These are phyloP conservation scores for Aspergillus sp. DNA, from an alignment of 2,329 filamentous ascomycete genomes.

Conservation along the genomic window DNA sequence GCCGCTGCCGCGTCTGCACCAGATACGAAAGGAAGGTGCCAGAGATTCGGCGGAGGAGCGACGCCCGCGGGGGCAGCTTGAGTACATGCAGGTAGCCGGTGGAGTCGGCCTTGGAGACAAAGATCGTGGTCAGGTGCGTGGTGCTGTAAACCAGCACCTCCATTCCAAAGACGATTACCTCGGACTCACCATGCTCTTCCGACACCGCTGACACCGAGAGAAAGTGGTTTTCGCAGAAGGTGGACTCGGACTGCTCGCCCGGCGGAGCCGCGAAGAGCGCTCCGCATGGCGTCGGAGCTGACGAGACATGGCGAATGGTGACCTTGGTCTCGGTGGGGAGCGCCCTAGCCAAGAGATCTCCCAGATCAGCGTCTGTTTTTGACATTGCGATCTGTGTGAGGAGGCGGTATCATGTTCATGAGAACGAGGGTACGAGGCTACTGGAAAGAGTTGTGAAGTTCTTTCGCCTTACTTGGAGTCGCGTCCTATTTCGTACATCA, in stretches of 20 bases:
- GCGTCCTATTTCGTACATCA: not conserved
- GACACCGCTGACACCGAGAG: conserved; percentile 55
- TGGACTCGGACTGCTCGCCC: conserved; percentile 67
- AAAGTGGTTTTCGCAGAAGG: conserved; percentile 84
- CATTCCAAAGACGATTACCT: conserved; percentile 75
- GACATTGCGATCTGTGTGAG: conserved; percentile 15
- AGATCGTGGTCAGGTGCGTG: conserved; percentile 75
- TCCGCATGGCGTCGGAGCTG: conserved; percentile 69
- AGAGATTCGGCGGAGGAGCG: conserved; percentile 67
- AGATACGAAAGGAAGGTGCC: conserved; percentile 75
- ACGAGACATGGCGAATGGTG: conserved; percentile 81
- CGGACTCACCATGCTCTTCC: conserved; percentile 28
- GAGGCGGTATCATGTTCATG: conserved; percentile 1
- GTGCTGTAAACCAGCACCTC: conserved; percentile 88
- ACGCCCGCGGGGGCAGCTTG: conserved; percentile 59
- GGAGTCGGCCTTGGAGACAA: conserved; percentile 95
- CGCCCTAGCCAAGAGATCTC: conserved; percentile 49
- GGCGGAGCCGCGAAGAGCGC: conserved; percentile 79
- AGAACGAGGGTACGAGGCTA: not conserved
- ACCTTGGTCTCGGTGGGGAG: conserved; percentile 58
- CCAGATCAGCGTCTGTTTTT: conserved; percentile 35
- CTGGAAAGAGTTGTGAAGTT: not conserved
- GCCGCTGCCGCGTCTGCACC: conserved; percentile 63
- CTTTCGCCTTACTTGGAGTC: not conserved
- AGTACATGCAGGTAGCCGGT: conserved; percentile 78